Evolutionary conservation across 495 filamentous ascomycete species (phyloP), one percentile per base, ranked within the genome.

Genomic region (Xylaria venustula): DNA sequence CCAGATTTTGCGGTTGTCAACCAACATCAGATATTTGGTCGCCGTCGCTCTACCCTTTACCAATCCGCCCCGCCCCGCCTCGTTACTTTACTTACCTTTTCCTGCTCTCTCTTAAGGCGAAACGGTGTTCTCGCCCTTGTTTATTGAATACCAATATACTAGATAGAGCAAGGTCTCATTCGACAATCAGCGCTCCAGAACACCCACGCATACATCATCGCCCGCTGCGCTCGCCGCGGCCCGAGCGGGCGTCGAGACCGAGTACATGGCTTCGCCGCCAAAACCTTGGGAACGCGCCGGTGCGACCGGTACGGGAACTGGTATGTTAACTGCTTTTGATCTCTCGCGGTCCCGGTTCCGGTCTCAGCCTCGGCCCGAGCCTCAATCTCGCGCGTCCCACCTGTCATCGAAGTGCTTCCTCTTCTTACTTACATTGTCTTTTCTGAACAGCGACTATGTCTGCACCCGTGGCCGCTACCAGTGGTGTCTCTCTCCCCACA

Each of bases 251-350:
- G 42, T 61, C 52, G 45, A 22, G 3, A 60, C 15, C 15, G 47
- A 45, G 26, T 15, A 22, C 30, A 81, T 82, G 79, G 84, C 86
- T 64, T 93, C 93, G 76, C 93, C 93, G 66, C 93, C 93, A 36
- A 98, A 98, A 77, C 93, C 93, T 19, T 98, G 93, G 93, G 93
- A 98, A 77, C 85, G 87, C 72, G 83, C 85, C 58, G 88, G 90
- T 72, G 84, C 85, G 47, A 72, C 77, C 53, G 71, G 82, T 60
- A 77, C 84, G 66, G 73, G 82, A 79, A 73, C 73, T 65, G 75
- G 79, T 87, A 71, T 49, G 73, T 69, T 62, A 17, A 48, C 63
- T 28, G 60, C 48, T 57, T 26, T 53, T 19, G 17, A n/a, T n/a
- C n/a, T n/a, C n/a, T n/a, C n/a, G n/a, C n/a, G n/a, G n/a, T n/a